Evolutionary conservation across 2,329 filamentous ascomycete genomes (phyloP).

Genomic region (Colletotrichum ledebouriae): DNA sequence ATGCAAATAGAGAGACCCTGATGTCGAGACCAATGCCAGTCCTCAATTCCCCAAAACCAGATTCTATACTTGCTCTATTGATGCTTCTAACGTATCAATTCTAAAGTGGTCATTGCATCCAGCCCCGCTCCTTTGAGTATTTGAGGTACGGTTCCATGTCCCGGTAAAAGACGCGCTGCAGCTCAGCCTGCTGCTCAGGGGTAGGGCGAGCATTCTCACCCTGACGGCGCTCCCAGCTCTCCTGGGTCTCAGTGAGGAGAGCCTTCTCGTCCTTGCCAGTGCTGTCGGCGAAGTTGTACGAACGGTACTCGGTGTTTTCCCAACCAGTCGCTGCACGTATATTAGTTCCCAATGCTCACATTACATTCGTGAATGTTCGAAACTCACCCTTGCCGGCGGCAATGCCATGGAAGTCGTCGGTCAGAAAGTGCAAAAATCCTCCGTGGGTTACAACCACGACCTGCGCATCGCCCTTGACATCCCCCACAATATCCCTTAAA

Average conservation of each 20-base stretch:
- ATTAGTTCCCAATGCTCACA: conserved; percentile 1
- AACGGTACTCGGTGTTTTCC: conserved; percentile 80
- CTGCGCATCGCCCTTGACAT: conserved; percentile 64
- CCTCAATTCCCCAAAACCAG: conserved; percentile 13
- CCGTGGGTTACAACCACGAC: conserved; percentile 86
- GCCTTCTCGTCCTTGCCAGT: conserved; percentile 63
- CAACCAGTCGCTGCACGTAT: conserved; percentile 74
- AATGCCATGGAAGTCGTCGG: conserved; percentile 81
- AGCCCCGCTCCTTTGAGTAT: conserved; percentile 39
- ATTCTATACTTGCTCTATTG: not conserved
- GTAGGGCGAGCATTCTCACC: conserved; percentile 58
- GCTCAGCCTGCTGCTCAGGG: conserved; percentile 60
- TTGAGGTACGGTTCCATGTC: conserved; percentile 56
- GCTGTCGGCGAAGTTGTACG: conserved; percentile 72
- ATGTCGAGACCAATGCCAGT: conserved; percentile 38
- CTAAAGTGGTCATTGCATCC: conserved; percentile 36
- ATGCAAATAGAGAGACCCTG: conserved; percentile 43
- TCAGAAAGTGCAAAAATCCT: conserved; percentile 86
- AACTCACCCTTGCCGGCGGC: conserved; percentile 56
- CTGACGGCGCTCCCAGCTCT: conserved; percentile 61
- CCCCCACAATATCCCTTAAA: conserved; percentile 65
- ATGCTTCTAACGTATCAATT: not conserved
- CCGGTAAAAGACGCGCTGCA: conserved; percentile 55
- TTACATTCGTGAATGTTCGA: accelerated
- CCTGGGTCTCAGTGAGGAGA: conserved; percentile 61